These are phyloP conservation scores for Harringtonia lauricola DNA, from an alignment of 2,329 filamentous ascomycete species.

Conservation along the genomic window DNA sequence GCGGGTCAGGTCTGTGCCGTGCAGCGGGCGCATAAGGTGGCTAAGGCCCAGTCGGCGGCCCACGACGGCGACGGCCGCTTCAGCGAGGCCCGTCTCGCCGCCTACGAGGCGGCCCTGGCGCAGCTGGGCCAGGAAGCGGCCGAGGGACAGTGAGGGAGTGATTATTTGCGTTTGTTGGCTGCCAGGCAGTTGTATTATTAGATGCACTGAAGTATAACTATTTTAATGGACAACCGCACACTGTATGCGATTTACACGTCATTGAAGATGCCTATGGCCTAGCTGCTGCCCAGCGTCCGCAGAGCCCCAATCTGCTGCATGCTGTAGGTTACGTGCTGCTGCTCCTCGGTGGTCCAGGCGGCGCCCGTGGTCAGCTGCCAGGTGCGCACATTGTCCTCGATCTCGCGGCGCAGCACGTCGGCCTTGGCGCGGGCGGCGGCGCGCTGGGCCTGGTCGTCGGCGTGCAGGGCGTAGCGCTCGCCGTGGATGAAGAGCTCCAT, in stretches of 20 bases:
- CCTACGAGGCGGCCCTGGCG: slow-evolving; percentile 47
- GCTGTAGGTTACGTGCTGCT: slow-evolving; percentile 4
- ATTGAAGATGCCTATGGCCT: no score
- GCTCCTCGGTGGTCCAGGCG: slow-evolving; percentile 3
- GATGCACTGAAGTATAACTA: no score
- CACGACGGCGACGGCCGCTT: slow-evolving; percentile 22
- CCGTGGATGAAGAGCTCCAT: slow-evolving; percentile 9
- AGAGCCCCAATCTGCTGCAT: not conserved
- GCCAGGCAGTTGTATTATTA: no score
- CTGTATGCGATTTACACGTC: no score
- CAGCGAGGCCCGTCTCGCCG: slow-evolving; percentile 30
- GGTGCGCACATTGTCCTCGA: slow-evolving; percentile 2
- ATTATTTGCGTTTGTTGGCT: no score
- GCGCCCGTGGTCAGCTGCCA: slow-evolving; percentile 3
- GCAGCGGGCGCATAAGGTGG: slow-evolving; percentile 31
- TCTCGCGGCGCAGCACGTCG: slow-evolving; percentile 6
- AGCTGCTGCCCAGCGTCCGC: no score
- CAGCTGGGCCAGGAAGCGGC: slow-evolving; percentile 51
- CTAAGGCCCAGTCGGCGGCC: slow-evolving; percentile 22
- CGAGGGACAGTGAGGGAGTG: no score
- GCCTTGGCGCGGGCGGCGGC: slow-evolving; percentile 1
- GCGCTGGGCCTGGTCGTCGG: not conserved
- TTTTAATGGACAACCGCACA: no score
- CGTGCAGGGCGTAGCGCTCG: slow-evolving; percentile 5
- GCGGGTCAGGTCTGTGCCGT: slow-evolving; percentile 27